A percentile compares a stretch with the other conserved stretches of the same genome.
Conservation (phyloP, 306 rosid species). For the Senna siamea region DNA sequence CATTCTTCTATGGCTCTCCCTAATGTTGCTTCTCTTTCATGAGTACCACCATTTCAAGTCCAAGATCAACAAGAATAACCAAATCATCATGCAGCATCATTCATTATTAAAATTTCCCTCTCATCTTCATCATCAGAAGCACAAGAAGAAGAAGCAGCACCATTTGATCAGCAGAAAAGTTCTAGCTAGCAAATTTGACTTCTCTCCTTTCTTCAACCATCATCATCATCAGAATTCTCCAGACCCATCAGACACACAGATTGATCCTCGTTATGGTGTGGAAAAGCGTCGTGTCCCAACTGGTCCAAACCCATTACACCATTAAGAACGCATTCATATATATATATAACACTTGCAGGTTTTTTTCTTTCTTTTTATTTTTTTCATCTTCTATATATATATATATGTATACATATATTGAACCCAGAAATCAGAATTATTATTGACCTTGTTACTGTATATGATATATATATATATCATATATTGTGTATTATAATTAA, state of each 20-base stretch:
- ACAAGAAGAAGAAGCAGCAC: background rate
- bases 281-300: slow-evolving; percentile 92
- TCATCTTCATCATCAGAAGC: background rate
- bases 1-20: slow-evolving; percentile 62
- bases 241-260: slow-evolving; percentile 45
- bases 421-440: background rate
- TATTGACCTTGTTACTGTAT: slow-evolving; percentile 36
- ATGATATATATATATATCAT: background rate
- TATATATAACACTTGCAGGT: background rate
- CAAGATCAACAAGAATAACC: slow-evolving; percentile 50
- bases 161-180: slow-evolving; percentile 63
- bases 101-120: too few relatives aligned
- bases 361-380: background rate
- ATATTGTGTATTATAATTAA: slow-evolving; percentile 11
- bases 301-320: slow-evolving; percentile 97
- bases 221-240: slow-evolving; percentile 35
- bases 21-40: slow-evolving; percentile 62
- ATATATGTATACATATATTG: background rate
- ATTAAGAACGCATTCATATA: slow-evolving; percentile 49
- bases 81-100: slow-evolving; percentile 20
- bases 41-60: slow-evolving; percentile 57
- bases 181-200: slow-evolving; percentile 70
- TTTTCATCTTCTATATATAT: slow-evolving; percentile 29
- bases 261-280: slow-evolving; percentile 90
- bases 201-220: slow-evolving; percentile 66